Evolutionary conservation across 768 basidiomycete genomes (phyloP).

Genomic region (Mycena rosella): DNA sequence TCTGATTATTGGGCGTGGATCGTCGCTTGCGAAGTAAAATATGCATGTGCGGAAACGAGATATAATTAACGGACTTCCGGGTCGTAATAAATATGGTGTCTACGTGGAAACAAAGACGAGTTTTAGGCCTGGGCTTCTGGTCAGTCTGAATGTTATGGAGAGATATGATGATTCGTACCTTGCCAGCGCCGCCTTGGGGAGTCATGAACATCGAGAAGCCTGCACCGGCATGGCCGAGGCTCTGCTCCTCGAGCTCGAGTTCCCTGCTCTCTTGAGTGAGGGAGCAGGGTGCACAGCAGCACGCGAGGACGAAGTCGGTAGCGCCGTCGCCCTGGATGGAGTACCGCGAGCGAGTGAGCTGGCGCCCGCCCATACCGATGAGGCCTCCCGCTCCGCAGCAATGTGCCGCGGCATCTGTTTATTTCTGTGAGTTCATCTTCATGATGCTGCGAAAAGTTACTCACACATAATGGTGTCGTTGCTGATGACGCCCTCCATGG

Average conservation of each 20-base stretch:
- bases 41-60: not conserved
- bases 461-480: constrained; percentile 36
- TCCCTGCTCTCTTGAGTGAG: constrained; percentile 57
- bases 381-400: constrained; percentile 36
- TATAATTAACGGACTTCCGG: not conserved
- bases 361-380: constrained; percentile 33
- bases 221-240: constrained; percentile 36
- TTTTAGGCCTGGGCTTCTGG: constrained; percentile 8
- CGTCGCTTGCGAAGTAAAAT: not conserved
- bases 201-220: constrained; percentile 36
- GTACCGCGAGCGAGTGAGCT: constrained; percentile 45
- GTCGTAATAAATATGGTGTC: not conserved
- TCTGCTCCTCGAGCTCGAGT: constrained; percentile 54
- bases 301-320: constrained; percentile 48
- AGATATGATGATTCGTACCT: not conserved
- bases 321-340: constrained; percentile 48
- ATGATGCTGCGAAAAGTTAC: not conserved
- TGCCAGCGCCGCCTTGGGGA: constrained; percentile 24
- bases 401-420: constrained; percentile 29
- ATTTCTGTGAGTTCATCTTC: not conserved
- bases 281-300: constrained; percentile 56
- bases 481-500: constrained; percentile 36
- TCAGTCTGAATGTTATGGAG: not conserved
- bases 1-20: constrained; percentile 16
- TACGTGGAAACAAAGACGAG: not conserved